Percentiles rank a stretch among this genome's conserved stretches.
Conservation (phyloP, 805 yeast species). For the Wickerhamomyces ciferrii region DNA sequence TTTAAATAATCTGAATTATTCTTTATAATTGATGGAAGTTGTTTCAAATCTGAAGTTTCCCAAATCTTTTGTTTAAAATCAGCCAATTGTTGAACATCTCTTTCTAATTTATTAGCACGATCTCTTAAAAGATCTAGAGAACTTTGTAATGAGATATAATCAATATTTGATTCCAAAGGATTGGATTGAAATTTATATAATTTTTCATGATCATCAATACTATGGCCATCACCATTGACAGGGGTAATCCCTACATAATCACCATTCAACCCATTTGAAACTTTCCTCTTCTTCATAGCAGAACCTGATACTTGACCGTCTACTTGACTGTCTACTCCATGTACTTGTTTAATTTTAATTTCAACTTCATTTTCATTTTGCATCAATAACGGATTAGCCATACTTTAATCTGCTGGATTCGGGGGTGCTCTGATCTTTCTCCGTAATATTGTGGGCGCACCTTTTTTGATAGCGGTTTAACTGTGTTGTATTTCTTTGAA, state of each 20-base stretch:
- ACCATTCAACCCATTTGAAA: not conserved
- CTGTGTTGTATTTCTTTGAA: no score
- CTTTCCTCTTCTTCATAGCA: not conserved
- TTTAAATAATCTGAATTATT: constrained; percentile 15
- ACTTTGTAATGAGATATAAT: constrained; percentile 17
- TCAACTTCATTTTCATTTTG: not conserved
- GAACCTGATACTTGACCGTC: not conserved
- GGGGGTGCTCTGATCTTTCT: no score
- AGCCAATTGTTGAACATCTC: constrained; percentile 17
- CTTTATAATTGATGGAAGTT: constrained; percentile 7
- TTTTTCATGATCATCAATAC: not conserved
- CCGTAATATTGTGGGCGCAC: no score
- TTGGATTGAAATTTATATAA: constrained; percentile 10
- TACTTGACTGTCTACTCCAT: not conserved
- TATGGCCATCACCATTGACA: not conserved
- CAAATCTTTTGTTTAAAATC: constrained; percentile 14
- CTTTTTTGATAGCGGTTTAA: no score
- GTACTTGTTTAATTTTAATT: no score
- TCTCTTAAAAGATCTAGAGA: constrained; percentile 16
- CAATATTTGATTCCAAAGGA: constrained; percentile 15
- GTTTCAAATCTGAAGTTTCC: constrained; percentile 12
- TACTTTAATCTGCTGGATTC: no score
- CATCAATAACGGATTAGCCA: not conserved
- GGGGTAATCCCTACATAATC: not conserved
- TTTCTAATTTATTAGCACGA: constrained; percentile 10